Base-by-base conservation (phyloP, 257 asterid genomes). In the Penstemon davidsonii region DNA sequence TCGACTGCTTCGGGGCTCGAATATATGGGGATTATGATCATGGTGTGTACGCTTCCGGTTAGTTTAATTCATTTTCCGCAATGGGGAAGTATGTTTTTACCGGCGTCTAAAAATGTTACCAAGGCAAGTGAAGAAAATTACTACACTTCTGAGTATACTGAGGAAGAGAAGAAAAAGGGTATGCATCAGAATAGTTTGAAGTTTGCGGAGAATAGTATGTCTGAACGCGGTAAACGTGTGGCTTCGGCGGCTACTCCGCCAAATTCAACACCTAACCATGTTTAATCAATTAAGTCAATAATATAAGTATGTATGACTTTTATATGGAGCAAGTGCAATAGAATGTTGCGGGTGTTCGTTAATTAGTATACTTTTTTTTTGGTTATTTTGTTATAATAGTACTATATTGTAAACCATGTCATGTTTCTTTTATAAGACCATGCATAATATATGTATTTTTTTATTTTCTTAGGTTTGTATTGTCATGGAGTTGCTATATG, bases 51-150 rank as follows among this genome's bases (percentile, higher is more conserved):
- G 1, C 64, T 77, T 10, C 75, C 81, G 0, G 78, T 68, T 9
- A 12, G 73, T 3, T 7, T 68, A 8, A 70, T 78, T 6, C 65
- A 78, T 33, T 73, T 78, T 33, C 82, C 79, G 8, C 82, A 78
- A 18, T 78, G 82, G 82, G 82, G 82, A 1, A 42, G 79, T 19
- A 78, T 73, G 82, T 69, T 78, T 36, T 43, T 46, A 0, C 82
- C 79, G 4, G 49, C 82, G 0, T 8, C 82, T 0, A 76, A 76
- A 43, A 57, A 54, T 8, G 58, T 57, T 4, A 62, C 50, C 36
- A 74, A 45, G 38, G 67, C 67, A 38, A 56, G 49, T 5, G 82
- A 77, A 58, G 82, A 77, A 15, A 12, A 69, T 42, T 77, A 77
- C 39, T 73, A 61, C 5, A 0, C 15, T 5, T 36, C 60, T 5